These are phyloP conservation scores for Ceratocystiopsis sp. DNA, from an alignment of 2,329 filamentous ascomycete genomes.

Conservation along the genomic window DNA sequence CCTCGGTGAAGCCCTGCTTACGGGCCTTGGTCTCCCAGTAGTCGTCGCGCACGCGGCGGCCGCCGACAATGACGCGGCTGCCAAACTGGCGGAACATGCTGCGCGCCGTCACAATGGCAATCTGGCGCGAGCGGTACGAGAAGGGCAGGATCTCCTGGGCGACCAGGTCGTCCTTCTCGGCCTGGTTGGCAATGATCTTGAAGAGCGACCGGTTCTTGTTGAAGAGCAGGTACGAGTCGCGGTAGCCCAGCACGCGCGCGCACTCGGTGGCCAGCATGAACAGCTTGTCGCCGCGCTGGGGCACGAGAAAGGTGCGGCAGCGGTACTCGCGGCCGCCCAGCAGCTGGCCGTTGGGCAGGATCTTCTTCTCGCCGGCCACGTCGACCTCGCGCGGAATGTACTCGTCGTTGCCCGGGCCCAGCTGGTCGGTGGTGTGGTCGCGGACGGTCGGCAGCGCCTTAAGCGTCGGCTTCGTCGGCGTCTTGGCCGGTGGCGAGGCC, in stretches of 20 bases:
- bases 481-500: constrained; percentile 49
- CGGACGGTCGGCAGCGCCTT: constrained; percentile 91
- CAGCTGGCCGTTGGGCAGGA: constrained; percentile 65
- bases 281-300: constrained; percentile 76
- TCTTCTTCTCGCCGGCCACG: constrained; percentile 87
- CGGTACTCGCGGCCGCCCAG: constrained; percentile 74
- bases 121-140: constrained; percentile 94
- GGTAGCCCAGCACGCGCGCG: constrained; percentile 79
- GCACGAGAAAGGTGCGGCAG: constrained; percentile 85
- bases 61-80: constrained; percentile 79
- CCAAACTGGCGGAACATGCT: constrained; percentile 99
- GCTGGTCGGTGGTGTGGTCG: constrained; percentile 93
- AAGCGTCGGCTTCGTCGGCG: constrained; percentile 66
- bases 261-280: constrained; percentile 99
- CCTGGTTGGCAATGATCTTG: constrained; percentile 94
- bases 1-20: constrained; percentile 96
- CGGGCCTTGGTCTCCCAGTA: constrained; percentile 97
- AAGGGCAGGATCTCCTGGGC: constrained; percentile 90
- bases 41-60: constrained; percentile 82
- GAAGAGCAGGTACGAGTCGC: constrained; percentile 95
- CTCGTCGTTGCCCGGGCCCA: constrained; percentile 78
- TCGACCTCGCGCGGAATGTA: constrained; percentile 90
- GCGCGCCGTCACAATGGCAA: constrained; percentile 89
- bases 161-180: constrained; percentile 93
- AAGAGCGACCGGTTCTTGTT: constrained; percentile 95